Evolutionary conservation across 1,284 basidiomycete species (phyloP).

Genomic region (Naganishia sp.): DNA sequence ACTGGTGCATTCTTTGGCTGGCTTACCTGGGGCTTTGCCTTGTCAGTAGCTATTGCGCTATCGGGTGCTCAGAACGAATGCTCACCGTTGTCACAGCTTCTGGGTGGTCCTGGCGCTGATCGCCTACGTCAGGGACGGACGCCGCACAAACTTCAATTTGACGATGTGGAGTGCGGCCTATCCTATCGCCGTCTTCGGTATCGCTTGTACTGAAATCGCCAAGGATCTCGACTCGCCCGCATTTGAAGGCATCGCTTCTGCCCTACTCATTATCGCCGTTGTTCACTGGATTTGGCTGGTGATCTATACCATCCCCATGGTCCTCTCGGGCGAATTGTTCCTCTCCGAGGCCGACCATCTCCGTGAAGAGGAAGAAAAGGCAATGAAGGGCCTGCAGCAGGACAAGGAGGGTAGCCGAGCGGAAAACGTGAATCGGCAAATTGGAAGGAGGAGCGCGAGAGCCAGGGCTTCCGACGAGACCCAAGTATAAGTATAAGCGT

Average conservation of each 20-base stretch:
- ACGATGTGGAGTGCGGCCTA: conserved; percentile 38
- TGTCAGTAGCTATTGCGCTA: conserved; percentile 27
- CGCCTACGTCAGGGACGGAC: conserved; percentile 34
- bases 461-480: conserved; percentile 16
- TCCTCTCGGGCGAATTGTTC: conserved; percentile 36
- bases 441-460: conserved; percentile 15
- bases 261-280: conserved; percentile 30
- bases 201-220: conserved; percentile 35
- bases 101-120: conserved; percentile 35
- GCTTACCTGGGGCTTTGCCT: conserved; percentile 36
- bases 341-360: conserved; percentile 25
- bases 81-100: conserved; percentile 27
- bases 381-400: conserved; percentile 3
- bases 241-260: conserved; percentile 33
- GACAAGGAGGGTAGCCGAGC: not conserved
- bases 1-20: conserved; percentile 32
- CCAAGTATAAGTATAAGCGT: not conserved
- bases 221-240: conserved; percentile 35
- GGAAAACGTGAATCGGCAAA: not conserved
- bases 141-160: conserved; percentile 33
- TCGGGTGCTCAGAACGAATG: not conserved
- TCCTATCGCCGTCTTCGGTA: conserved; percentile 35
- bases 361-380: conserved; percentile 30
- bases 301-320: conserved; percentile 32
- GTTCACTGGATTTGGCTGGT: conserved; percentile 36